Conservation (phyloP, 495 filamentous ascomycete species). For the Penicillium paradoxum region DNA sequence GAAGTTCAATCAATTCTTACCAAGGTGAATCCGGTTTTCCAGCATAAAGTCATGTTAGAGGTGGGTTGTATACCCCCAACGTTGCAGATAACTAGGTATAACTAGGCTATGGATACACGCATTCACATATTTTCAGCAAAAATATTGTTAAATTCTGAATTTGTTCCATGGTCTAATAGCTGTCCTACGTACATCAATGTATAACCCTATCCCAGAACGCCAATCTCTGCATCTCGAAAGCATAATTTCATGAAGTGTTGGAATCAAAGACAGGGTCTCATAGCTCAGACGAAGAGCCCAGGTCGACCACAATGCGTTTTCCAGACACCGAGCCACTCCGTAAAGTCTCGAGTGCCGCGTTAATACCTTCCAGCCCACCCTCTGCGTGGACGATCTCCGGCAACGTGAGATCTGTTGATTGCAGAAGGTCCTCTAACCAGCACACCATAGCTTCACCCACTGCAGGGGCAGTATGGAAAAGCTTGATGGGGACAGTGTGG, state of each 20-base stretch:
- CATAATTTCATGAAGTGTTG: not conserved
- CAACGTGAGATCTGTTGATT: slow-evolving; percentile 39
- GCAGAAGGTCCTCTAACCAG: slow-evolving; percentile 58
- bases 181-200: not conserved
- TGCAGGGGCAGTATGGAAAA: slow-evolving; percentile 56
- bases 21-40: no score
- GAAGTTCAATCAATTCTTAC: no score
- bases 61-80: no score
- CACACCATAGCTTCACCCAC: slow-evolving; percentile 52
- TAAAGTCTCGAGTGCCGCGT: slow-evolving; percentile 56
- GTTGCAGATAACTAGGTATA: no score
- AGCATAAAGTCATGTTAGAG: not conserved
- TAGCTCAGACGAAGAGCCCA: slow-evolving; percentile 13
- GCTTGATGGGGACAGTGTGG: slow-evolving; percentile 63
- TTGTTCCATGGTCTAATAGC: not conserved
- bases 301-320: slow-evolving; percentile 54
- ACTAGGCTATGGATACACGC: no score
- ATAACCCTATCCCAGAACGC: not conserved
- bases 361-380: slow-evolving; percentile 57
- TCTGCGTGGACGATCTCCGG: slow-evolving; percentile 56
- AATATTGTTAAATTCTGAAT: not conserved
- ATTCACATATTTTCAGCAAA: no score
- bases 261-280: not conserved
- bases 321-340: slow-evolving; percentile 53
- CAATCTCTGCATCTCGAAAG: not conserved